Base-by-base conservation (phyloP, 1,139 yeast species). In the Candida glucosophila region DNA sequence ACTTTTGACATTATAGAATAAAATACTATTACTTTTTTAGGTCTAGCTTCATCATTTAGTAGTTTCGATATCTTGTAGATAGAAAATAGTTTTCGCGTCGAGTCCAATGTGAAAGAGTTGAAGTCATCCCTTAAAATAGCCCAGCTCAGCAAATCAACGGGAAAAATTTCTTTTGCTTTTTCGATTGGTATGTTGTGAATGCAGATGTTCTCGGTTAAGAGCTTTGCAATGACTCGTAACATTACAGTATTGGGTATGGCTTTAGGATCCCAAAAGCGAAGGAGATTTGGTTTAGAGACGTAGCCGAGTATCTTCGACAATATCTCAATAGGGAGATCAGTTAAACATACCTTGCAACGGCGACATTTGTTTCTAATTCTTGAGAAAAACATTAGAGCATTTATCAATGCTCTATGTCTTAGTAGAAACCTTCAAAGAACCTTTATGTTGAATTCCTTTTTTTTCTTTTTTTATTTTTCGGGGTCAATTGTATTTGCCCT, bases 251-350 rank as follows among this genome's bases (percentile, higher is more conserved):
- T 28, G n/a, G 17, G 21, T 11, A 22, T 17, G 8, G 20, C 12
- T 12, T 19, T 20, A 10, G 28, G 25, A 2, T 22, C 13, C 30
- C 30, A 28, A 12, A 28, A 11, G 6, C 19, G 19, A 11, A 20
- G 15, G 7, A 28, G 23, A 12, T 21, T 24, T 5, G 14, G 11
- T 10, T 25, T 9, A 10, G 24, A 22, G 18, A 28, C 12, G n/a
- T 17, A 18, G 11, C 15, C n/a, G 12, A 28, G 24, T 17, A 28
- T 28, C 5, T 11, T 16, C 7, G 24, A 14, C 24, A 26, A 23
- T 12, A 28, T 15, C 16, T 28, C 30, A 12, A 24, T 14, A n/a
- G 30, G 30, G 5, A 28, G 20, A 9, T 26, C 26, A 5, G 24
- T 21, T 7, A 21, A 13, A 8, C 8, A 12, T 11, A 7, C 8